Conservation (phyloP, 257 asterid genomes). For the Lycium ferocissimum region DNA sequence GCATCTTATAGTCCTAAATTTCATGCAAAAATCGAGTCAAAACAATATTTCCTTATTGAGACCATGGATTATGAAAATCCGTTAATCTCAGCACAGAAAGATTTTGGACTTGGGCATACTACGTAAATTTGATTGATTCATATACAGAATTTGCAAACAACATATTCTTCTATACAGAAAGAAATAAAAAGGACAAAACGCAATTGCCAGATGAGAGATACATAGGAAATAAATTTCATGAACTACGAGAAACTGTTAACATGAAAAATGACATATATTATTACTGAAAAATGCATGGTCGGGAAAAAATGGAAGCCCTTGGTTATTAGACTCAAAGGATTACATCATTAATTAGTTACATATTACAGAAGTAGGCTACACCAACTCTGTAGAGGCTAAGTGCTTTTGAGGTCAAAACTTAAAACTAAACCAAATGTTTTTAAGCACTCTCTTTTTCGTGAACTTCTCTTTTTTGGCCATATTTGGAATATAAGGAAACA, state of each 20-base stretch:
- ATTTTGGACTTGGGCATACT: not conserved
- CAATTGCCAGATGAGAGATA: not conserved
- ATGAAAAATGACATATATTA: not conserved
- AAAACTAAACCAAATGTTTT: not conserved
- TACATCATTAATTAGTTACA: not conserved
- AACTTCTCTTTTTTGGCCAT: not conserved
- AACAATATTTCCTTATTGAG: not conserved
- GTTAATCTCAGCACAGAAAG: not conserved
- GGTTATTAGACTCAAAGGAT: not conserved
- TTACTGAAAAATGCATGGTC: constrained; percentile 9
- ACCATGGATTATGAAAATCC: not conserved
- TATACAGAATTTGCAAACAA: not conserved
- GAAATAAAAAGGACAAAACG: not conserved
- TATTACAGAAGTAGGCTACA: not conserved
- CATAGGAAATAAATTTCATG: not conserved
- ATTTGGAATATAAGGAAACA: not conserved
- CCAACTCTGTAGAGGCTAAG: not conserved
- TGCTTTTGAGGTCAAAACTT: not conserved
- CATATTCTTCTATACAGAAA: not conserved
- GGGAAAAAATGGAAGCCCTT: not conserved
- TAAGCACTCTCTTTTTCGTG: not conserved
- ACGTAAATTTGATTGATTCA: not conserved
- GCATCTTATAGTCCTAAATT: constrained; percentile 86
- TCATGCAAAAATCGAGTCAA: constrained; percentile 22
- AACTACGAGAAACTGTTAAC: not conserved